phyloP scores from a whole-genome alignment of 345 rosid genomes.

The Moricandia arvensis region DNA sequence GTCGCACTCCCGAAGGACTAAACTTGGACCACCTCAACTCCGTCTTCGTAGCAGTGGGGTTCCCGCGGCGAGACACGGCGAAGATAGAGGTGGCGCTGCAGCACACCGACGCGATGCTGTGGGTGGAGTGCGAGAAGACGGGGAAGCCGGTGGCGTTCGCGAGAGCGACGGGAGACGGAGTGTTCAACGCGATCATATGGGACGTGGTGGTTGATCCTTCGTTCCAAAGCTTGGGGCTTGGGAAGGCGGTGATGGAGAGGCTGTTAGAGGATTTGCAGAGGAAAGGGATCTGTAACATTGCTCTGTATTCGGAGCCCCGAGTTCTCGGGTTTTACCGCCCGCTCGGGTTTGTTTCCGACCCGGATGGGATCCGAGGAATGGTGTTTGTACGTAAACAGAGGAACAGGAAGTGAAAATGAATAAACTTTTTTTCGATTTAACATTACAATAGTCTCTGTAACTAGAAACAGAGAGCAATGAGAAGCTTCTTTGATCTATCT shows the following conservation, averaged over 20 bases:
- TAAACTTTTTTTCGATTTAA: not conserved
- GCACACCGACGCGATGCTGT: slow-evolving; percentile 65
- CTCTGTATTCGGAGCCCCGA: slow-evolving; percentile 82
- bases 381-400: slow-evolving; percentile 65
- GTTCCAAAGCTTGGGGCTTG: slow-evolving; percentile 77
- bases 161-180: slow-evolving; percentile 86
- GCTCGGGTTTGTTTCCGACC: slow-evolving; percentile 84
- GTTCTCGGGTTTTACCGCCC: slow-evolving; percentile 93
- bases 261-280: slow-evolving; percentile 54
- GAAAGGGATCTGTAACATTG: slow-evolving; percentile 70
- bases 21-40: slow-evolving; percentile 73
- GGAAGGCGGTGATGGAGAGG: slow-evolving; percentile 89
- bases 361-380: slow-evolving; percentile 93
- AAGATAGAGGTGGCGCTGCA: slow-evolving; percentile 68
- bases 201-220: slow-evolving; percentile 95
- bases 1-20: slow-evolving; percentile 55
- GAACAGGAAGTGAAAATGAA: slow-evolving; percentile 35
- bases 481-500: not conserved
- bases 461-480: not conserved
- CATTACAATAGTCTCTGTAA: not conserved
- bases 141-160: slow-evolving; percentile 82
- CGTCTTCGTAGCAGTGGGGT: slow-evolving; percentile 81
- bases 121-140: slow-evolving; percentile 64
- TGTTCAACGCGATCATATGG: slow-evolving; percentile 93
- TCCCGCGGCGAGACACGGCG: slow-evolving; percentile 78